phyloP scores from a whole-genome alignment of 148 eudicot genomes.

The Silene conica region DNA sequence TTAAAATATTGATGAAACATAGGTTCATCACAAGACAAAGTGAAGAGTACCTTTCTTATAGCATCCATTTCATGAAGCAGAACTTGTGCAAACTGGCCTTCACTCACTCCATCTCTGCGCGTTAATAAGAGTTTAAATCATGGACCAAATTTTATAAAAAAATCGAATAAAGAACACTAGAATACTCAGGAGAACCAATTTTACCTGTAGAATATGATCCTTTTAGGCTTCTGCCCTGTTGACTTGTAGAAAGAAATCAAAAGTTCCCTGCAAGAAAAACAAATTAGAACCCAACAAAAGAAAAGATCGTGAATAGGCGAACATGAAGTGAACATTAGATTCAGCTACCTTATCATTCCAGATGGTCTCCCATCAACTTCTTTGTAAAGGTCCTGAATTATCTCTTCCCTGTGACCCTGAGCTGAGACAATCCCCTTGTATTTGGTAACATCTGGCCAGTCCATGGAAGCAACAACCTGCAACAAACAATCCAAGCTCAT shows the following conservation, averaged over 20 bases:
- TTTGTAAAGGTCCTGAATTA: slow-evolving; percentile 58
- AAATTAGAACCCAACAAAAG: background rate
- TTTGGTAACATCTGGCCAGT: slow-evolving; percentile 74
- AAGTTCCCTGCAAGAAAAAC: slow-evolving; percentile 45
- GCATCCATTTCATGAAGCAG: slow-evolving; percentile 70
- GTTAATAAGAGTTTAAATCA: background rate
- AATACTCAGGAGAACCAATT: background rate
- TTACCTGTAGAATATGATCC: slow-evolving; percentile 83
- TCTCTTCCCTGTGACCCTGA: slow-evolving; percentile 60
- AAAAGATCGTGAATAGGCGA: background rate
- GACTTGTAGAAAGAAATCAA: slow-evolving; percentile 34
- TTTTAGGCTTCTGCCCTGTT: slow-evolving; percentile 37
- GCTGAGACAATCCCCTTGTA: slow-evolving; percentile 73
- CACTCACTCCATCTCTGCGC: slow-evolving; percentile 89
- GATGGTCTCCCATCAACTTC: slow-evolving; percentile 29
- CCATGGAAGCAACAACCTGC: slow-evolving; percentile 92
- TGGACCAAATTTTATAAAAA: background rate
- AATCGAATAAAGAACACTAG: background rate
- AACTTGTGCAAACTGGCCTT: slow-evolving; percentile 78
- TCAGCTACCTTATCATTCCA: slow-evolving; percentile 68
- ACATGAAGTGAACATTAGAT: background rate
- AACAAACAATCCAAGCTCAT: background rate
- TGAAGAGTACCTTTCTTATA: slow-evolving; percentile 54
- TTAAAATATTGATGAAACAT: background rate
- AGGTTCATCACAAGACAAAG: background rate